Conservation (phyloP, 805 yeast genomes). For the Zygosaccharomyces kombuchaensis region DNA sequence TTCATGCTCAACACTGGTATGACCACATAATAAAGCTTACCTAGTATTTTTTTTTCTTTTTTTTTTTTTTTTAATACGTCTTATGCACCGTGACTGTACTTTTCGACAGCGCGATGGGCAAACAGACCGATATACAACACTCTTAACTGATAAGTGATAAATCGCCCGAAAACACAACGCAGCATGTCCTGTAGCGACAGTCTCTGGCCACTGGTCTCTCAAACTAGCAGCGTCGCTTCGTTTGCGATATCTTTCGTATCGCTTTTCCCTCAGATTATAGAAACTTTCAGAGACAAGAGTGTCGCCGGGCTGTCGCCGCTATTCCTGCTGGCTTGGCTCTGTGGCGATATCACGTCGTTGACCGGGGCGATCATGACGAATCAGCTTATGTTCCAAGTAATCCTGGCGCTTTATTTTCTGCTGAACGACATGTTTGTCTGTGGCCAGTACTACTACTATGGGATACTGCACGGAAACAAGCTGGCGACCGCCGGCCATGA, state of each 20-base stretch:
- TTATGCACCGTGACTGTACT: too few relatives aligned
- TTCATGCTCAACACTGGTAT: too few relatives aligned
- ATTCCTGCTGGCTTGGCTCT: constrained; percentile 44
- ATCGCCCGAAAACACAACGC: not conserved
- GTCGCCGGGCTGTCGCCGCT: constrained; percentile 58
- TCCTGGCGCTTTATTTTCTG: constrained; percentile 69
- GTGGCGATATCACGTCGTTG: constrained; percentile 47
- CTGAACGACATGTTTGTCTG: constrained; percentile 63
- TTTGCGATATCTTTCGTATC: constrained; percentile 43
- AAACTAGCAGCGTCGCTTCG: constrained; percentile 43
- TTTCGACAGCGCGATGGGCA: too few relatives aligned
- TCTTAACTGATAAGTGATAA: too few relatives aligned
- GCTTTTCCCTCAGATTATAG: constrained; percentile 53
- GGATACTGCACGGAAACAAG: constrained; percentile 31
- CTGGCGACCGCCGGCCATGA: constrained; percentile 36
- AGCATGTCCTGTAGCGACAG: constrained; percentile 13
- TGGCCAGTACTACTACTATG: constrained; percentile 70
- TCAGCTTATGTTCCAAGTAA: constrained; percentile 77
- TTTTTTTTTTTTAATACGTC: too few relatives aligned
- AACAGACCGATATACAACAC: too few relatives aligned
- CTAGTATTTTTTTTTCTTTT: too few relatives aligned
- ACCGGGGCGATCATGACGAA: constrained; percentile 71
- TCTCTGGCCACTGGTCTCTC: constrained; percentile 31
- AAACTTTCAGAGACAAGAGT: constrained; percentile 52
- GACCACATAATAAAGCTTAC: too few relatives aligned